Base-by-base conservation (phyloP, 2,329 filamentous ascomycete genomes). In the Diaporthe batatas region DNA sequence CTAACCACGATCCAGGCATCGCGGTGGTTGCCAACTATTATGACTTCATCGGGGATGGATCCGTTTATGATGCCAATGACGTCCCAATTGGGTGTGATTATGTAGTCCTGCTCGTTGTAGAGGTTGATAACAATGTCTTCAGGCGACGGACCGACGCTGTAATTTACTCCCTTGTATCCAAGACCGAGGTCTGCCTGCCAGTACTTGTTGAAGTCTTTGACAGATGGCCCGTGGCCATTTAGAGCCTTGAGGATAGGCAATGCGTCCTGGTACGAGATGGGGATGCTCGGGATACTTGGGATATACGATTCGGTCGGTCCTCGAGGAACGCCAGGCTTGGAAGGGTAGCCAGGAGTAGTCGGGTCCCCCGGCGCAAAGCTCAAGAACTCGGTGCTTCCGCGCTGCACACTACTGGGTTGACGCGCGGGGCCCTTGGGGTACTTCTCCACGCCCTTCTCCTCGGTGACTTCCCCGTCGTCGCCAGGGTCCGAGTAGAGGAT, bases 11-110 rank as follows among this genome's bases (percentile, higher is more conserved):
- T 92, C 94, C 94, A 97, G 0, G 95, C 94, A 82, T 98, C 95
- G 44, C 95, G 91, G 79, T 98, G 95, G 79, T 97, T 98, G n/a
- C 95, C 95, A 10, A 75, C 73, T 29, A 75, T 23, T 5, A 75
- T 70, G 7, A 75, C 73, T 64, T 75, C 74, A 44, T 75, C 74
- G 0, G 88, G 82, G 59, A 94, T 88, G 1, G 91, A 91, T 10
- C 94, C 94, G 75, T 95, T 95, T 79, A 97, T 93, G 36, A 93
- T 85, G 29, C 93, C 94, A 76, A 97, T 94, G 0, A 94, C 91
- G 75, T 97, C 91, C 90, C 93, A 94, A 51, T 95, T 85, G 0
- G 91, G 91, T 0, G 90, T 92, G 6, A 89, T 93, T 2, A 87
- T 86, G 73, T 94, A 93, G 67, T 93, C 88, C 84, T 93, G 92